Evolutionary conservation across 116 monocot species (phyloP).

Genomic region (Trichopus zeylanicus): DNA sequence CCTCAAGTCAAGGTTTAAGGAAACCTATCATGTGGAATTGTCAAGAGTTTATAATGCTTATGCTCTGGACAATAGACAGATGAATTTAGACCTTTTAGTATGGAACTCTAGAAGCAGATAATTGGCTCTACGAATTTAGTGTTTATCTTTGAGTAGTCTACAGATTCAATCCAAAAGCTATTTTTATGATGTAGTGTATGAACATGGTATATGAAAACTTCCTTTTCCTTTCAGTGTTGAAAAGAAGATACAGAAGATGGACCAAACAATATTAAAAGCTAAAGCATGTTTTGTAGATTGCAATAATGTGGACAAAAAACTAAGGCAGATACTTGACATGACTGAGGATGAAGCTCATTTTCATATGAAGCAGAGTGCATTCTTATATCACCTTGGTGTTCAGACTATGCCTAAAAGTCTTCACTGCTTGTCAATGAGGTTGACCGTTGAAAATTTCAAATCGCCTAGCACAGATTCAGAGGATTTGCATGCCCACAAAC

Average conservation of each 20-base stretch:
- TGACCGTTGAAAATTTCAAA: constrained; percentile 89
- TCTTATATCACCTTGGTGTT: constrained; percentile 79
- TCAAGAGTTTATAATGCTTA: no score
- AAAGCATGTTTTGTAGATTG: constrained; percentile 69
- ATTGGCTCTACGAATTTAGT: no score
- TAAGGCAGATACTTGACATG: constrained; percentile 76
- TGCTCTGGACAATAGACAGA: no score
- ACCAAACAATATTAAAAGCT: constrained; percentile 54
- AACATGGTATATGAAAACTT: background rate
- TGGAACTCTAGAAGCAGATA: no score
- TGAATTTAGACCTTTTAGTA: no score
- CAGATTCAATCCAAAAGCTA: background rate
- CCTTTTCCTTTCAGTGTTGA: constrained; percentile 35
- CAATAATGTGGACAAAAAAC: constrained; percentile 85
- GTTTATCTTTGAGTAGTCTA: background rate
- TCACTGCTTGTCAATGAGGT: constrained; percentile 88
- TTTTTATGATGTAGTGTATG: background rate
- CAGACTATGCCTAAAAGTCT: constrained; percentile 92
- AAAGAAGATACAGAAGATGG: constrained; percentile 73
- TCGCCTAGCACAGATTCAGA: constrained; percentile 24
- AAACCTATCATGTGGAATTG: no score
- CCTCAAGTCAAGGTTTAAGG: no score
- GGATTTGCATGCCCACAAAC: constrained; percentile 15
- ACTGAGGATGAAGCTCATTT: constrained; percentile 94
- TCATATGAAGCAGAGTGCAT: constrained; percentile 96